Evolutionary conservation across 495 filamentous ascomycete genomes (phyloP), one percentile per base, ranked within the genome.

Genomic region (Podospora pseudopauciseta): DNA sequence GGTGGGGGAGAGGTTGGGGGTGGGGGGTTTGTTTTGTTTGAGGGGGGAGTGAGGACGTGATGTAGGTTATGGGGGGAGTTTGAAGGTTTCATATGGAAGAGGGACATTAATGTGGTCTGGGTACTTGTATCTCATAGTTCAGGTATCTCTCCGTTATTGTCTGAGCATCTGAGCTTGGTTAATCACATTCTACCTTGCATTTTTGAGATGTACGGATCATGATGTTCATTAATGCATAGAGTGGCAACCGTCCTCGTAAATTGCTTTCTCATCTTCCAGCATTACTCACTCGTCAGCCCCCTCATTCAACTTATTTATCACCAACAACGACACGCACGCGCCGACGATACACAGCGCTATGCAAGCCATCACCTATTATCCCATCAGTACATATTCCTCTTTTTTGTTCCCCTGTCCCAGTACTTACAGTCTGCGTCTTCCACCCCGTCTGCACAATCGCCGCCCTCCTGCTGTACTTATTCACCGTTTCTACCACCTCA

Each of bases 381-480:
- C 27, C 27, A 30, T 66, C 53, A 68, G 63, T 20, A 49, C 39
- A 49, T 2, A 49, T 49, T 11, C 15, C 39, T 16, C 2, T 49
- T 16, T 2, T 13, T 13, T 49, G 23, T 23, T 23, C 23, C 39
- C 3, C 39, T 49, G 6, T 49, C 15, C 39, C 39, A 13, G 39
- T 49, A 80, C 88, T 75, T 73, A 93, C 91, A 26, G 87, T 74
- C 77, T 97, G 93, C 49, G 95, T 97, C 80, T 93, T 96, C 89
- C 91, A 94, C 39, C 95, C 95, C 61, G 88, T 91, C 80, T 99
- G 95, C 49, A 98, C 95, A 66, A 99, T 83, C 0, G 95, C 95
- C 28, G 84, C 82, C 70, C 89, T 86, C 49, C 86, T 82, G 67
- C 87, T 89, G 76, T 96, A 99, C 74, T 91, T 90, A 67, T 85